Conservation (phyloP, 805 yeast genomes). For the Zygosaccharomyces bailii region DNA sequence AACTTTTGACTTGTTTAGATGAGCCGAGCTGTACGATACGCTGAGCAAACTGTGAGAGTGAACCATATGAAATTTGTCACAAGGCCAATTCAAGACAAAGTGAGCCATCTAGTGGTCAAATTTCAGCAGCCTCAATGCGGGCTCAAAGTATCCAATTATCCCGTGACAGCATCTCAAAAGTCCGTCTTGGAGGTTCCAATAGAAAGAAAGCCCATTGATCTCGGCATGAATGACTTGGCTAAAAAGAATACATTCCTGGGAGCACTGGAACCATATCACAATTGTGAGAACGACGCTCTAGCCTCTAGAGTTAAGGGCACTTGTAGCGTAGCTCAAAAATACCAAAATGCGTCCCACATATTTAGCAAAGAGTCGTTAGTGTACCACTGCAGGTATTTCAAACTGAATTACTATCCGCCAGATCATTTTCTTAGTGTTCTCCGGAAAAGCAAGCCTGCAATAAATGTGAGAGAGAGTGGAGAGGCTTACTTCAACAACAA, state of each 20-base stretch:
- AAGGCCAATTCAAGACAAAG: too few species aligned
- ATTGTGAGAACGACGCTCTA: background rate
- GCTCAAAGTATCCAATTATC: background rate
- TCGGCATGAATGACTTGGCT: background rate
- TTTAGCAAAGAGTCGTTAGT: slow-evolving; percentile 20
- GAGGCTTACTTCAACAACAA: slow-evolving; percentile 21
- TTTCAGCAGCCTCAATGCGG: background rate
- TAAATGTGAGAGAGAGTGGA: slow-evolving; percentile 21
- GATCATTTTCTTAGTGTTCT: slow-evolving; percentile 30
- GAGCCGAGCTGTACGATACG: too few species aligned
- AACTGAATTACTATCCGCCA: slow-evolving; percentile 29
- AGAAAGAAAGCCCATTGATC: background rate
- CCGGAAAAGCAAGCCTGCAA: slow-evolving; percentile 32
- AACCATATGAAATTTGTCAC: too few species aligned
- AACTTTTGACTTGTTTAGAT: too few species aligned
- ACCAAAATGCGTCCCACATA: slow-evolving; percentile 11
- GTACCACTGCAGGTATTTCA: slow-evolving; percentile 25
- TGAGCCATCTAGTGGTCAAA: too few species aligned
- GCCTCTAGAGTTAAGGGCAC: slow-evolving; percentile 13
- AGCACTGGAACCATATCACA: background rate
- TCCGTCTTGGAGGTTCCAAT: background rate
- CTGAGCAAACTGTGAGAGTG: too few species aligned
- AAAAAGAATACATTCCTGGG: slow-evolving; percentile 1
- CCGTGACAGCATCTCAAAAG: background rate
- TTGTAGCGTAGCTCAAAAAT: slow-evolving; percentile 12